Conservation (phyloP, 2,329 filamentous ascomycete genomes). For the Ambrosiella beaveri region DNA sequence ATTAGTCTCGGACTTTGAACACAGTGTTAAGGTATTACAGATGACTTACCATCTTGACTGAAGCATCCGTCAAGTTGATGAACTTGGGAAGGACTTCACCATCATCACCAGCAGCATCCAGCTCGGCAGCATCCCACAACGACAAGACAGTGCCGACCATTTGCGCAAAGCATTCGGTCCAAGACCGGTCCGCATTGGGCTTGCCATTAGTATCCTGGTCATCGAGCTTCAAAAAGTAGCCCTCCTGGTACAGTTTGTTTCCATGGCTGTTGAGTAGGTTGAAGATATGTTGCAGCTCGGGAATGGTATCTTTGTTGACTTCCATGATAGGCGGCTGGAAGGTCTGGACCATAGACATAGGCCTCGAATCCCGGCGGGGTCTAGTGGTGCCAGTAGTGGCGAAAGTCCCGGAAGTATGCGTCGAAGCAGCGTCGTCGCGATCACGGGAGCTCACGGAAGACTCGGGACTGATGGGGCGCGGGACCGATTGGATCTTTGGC, state of each 20-base stretch:
- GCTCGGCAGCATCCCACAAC: conserved; percentile 82
- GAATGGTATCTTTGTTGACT: conserved; percentile 65
- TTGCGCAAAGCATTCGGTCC: conserved; percentile 95
- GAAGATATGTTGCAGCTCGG: conserved; percentile 89
- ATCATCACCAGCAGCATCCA: conserved; percentile 73
- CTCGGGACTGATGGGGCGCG: conserved; percentile 9
- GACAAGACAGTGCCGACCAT: conserved; percentile 89
- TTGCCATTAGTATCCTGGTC: conserved; percentile 82
- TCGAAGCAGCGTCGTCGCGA: conserved; percentile 5
- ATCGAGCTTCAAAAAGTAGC: conserved; percentile 92
- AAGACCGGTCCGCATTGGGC: conserved; percentile 69
- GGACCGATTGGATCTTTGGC: conserved; percentile 5
- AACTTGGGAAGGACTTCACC: conserved; percentile 80
- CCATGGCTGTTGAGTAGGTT: conserved; percentile 84
- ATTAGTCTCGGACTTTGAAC: neutral
- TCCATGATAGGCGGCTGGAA: conserved; percentile 80
- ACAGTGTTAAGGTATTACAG: neutral
- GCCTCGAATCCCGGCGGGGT: conserved; percentile 42
- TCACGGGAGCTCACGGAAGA: conserved; percentile 1
- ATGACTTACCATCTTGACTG: conserved; percentile 75
- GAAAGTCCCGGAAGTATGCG: conserved; percentile 17
- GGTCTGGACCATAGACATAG: conserved; percentile 70
- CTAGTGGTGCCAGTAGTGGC: conserved; percentile 19
- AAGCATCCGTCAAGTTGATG: conserved; percentile 92
- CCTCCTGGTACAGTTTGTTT: conserved; percentile 95